phyloP scores from a whole-genome alignment of 2,329 filamentous ascomycete species.

The Amesomyces nigricolor region DNA sequence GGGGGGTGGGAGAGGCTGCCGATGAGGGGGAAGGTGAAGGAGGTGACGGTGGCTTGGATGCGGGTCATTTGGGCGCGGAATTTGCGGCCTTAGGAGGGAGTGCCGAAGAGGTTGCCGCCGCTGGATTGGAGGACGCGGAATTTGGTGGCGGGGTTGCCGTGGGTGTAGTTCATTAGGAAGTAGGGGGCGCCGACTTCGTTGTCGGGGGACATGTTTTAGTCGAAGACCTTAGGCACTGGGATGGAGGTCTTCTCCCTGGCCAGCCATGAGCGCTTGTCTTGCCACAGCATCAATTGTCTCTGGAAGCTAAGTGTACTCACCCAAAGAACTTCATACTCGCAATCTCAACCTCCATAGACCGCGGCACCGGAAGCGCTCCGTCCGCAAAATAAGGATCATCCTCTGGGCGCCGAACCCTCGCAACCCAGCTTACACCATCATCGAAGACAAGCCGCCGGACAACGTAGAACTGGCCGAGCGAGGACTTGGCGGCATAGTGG shows the following conservation, averaged over 20 bases:
- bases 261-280: too few species aligned
- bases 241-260: constrained; percentile 1
- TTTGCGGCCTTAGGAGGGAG: background rate
- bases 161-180: background rate
- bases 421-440: constrained; percentile 2
- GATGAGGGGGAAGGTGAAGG: background rate
- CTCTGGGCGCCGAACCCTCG: background rate
- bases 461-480: too few species aligned
- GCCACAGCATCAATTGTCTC: background rate
- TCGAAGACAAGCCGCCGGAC: background rate
- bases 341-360: background rate
- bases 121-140: background rate
- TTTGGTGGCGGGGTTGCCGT: background rate
- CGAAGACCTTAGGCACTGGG: background rate
- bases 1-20: background rate
- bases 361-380: background rate
- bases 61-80: constrained; percentile 1
- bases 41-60: constrained; percentile 1
- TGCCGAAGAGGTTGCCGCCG: background rate
- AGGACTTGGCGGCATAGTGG: too few species aligned
- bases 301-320: background rate
- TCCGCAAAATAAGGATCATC: background rate
- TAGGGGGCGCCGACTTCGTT: constrained; percentile 3
- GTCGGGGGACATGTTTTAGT: background rate
- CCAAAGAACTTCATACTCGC: constrained; percentile 3